Base-by-base conservation (phyloP, 202 grass and related monocot genomes). In the Brachypodium distachyon region DNA sequence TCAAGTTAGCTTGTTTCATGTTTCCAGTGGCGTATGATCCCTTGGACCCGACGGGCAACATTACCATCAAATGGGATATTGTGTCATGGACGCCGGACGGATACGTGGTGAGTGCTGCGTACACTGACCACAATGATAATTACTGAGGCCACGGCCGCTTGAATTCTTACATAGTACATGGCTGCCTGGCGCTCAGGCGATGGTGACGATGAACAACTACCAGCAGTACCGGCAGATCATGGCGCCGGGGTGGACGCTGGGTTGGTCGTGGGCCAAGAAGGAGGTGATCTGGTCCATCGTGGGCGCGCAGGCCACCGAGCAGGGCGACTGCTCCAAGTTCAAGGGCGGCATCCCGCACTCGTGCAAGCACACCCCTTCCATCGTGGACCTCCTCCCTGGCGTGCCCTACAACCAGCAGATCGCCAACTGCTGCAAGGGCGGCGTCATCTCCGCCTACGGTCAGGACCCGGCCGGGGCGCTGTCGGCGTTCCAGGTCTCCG, bases 221-320 rank as follows among this genome's bases (percentile, higher is more conserved):
- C 96, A 95, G 80, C 74, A 79, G 91, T 95, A 98, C 74, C 85
- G 96, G 17, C 91, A 95, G 7, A 98, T 98, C 62, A 83, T 90
- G 89, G 77, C 43, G 21, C 95, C 95, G 0, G 91, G 95, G 0
- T 98, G 95, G 95, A 95, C 87, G 7, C 27, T 92, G 22, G 91
- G 91, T 0, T 98, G 96, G 96, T 85, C 86, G 5, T 98, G 96
- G 96, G 91, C 96, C 0, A 98, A 98, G 87, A 95, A 95, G 21
- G 96, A 98, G 81, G 96, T 98, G 46, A 95, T 98, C 80, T 98
- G 91, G 96, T 98, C 96, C 58, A 92, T 98, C 70, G 91, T 98
- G 4, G 96, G 95, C 4, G 96, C 96, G 3, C 96, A 98, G 63
- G 67, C 91, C 3, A 90, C 91, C 0, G 91, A 98, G 41, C 91